Evolutionary conservation across 352 stramenopile genomes (phyloP).

Genomic region (Globisporangium polare): DNA sequence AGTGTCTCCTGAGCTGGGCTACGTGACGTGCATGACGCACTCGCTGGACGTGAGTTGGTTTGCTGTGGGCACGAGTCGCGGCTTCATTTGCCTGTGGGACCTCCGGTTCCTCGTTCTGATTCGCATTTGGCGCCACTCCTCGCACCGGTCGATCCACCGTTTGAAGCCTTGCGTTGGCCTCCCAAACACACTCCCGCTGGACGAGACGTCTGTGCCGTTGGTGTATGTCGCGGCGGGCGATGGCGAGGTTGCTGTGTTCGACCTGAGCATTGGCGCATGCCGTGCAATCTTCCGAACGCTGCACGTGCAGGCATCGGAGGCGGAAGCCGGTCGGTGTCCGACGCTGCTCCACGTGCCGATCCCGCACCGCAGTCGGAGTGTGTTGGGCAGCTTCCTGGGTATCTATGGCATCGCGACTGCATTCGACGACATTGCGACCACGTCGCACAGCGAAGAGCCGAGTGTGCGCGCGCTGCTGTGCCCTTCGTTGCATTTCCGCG

Average conservation of each 20-base stretch:
- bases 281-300: slow-evolving; percentile 91
- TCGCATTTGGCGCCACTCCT: slow-evolving; percentile 96
- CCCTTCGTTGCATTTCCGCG: slow-evolving; percentile 84
- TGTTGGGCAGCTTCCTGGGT: slow-evolving; percentile 70
- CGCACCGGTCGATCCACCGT: slow-evolving; percentile 86
- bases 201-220: slow-evolving; percentile 81
- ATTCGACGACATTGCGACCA: slow-evolving; percentile 81
- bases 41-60: slow-evolving; percentile 95
- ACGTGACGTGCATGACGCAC: slow-evolving; percentile 94
- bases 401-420: slow-evolving; percentile 80
- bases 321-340: slow-evolving; percentile 69
- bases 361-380: slow-evolving; percentile 62
- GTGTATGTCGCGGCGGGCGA: slow-evolving; percentile 93
- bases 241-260: slow-evolving; percentile 89
- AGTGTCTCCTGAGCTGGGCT: slow-evolving; percentile 92
- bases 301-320: slow-evolving; percentile 67
- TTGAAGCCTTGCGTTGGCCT: slow-evolving; percentile 81
- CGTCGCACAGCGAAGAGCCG: slow-evolving; percentile 65
- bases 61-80: slow-evolving; percentile 91
- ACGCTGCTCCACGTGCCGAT: slow-evolving; percentile 75
- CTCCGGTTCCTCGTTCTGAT: slow-evolving; percentile 94
- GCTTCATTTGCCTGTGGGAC: slow-evolving; percentile 96
- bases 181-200: slow-evolving; percentile 68
- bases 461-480: slow-evolving; percentile 87
- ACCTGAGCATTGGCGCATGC: slow-evolving; percentile 88